These are phyloP conservation scores for Penicillium sp. DNA, from an alignment of 2,329 filamentous ascomycete species.

Conservation along the genomic window DNA sequence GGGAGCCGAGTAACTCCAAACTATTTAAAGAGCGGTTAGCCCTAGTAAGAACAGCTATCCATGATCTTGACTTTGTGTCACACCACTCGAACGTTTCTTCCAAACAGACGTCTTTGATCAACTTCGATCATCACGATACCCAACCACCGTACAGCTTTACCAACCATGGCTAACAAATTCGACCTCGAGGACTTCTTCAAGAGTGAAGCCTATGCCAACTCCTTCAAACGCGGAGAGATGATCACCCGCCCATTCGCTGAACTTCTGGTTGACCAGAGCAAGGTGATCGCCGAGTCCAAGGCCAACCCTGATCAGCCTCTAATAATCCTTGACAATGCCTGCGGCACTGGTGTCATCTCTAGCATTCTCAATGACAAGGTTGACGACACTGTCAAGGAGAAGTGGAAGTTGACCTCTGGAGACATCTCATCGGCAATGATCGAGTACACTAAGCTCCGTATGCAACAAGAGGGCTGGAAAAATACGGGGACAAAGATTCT, in stretches of 20 bases:
- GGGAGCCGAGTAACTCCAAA: no score
- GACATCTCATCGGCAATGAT: constrained; percentile 50
- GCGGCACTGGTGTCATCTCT: constrained; percentile 53
- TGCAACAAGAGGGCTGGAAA: constrained; percentile 46
- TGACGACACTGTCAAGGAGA: constrained; percentile 36
- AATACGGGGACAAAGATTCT: constrained; percentile 45
- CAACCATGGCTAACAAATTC: constrained; percentile 6
- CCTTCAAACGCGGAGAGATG: constrained; percentile 31
- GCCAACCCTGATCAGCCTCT: constrained; percentile 21
- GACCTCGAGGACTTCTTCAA: constrained; percentile 13
- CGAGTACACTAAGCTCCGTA: constrained; percentile 40
- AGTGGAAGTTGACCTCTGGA: constrained; percentile 51
- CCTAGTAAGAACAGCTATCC: not conserved
- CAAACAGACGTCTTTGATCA: not conserved
- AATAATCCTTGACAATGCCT: constrained; percentile 53
- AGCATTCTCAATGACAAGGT: constrained; percentile 46
- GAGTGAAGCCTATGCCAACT: constrained; percentile 20
- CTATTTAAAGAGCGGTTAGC: not conserved
- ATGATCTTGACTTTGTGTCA: not conserved
- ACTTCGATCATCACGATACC: not conserved
- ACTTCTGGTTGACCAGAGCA: constrained; percentile 30
- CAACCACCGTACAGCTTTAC: not conserved
- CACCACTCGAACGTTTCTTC: not conserved
- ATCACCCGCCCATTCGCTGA: constrained; percentile 32
- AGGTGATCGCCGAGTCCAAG: constrained; percentile 18